A percentile compares a stretch with the other conserved stretches of the same genome.
These are phyloP conservation scores for Epichloe scottii DNA, from an alignment of 2,329 filamentous ascomycete genomes.

Conservation along the genomic window DNA sequence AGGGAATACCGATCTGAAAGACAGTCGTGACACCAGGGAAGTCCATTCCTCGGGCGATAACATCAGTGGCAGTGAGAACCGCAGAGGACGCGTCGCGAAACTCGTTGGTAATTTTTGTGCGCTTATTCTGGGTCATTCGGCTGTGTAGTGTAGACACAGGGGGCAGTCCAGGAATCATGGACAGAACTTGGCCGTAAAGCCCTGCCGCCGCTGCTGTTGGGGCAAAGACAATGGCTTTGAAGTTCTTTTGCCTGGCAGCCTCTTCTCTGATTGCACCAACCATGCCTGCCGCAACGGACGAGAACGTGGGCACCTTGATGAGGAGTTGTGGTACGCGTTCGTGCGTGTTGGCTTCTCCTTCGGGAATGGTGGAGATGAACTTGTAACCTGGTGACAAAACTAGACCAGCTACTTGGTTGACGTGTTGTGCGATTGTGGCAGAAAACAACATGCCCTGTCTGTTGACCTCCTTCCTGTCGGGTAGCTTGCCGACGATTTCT, in stretches of 20 bases:
- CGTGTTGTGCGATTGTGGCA: constrained; percentile 69
- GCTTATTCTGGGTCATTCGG: constrained; percentile 36
- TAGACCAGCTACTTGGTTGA: constrained; percentile 58
- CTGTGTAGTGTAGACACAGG: constrained; percentile 35
- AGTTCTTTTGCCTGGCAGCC: constrained; percentile 31
- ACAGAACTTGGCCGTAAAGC: constrained; percentile 36
- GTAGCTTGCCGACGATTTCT: constrained; percentile 62
- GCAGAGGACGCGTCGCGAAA: constrained; percentile 39
- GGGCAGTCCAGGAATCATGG: constrained; percentile 26
- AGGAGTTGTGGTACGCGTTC: constrained; percentile 62
- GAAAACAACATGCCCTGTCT: constrained; percentile 72
- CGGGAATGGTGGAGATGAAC: constrained; percentile 67
- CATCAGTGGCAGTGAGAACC: constrained; percentile 56
- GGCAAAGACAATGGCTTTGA: constrained; percentile 80
- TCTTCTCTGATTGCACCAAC: constrained; percentile 43
- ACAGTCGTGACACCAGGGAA: constrained; percentile 58
- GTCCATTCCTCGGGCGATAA: constrained; percentile 61
- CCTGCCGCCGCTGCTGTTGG: constrained; percentile 44
- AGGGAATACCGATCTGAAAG: constrained; percentile 48
- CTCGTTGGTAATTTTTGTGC: constrained; percentile 47
- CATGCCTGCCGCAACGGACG: constrained; percentile 50
- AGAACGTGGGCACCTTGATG: constrained; percentile 54
- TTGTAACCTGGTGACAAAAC: constrained; percentile 62
- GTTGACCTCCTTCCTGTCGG: constrained; percentile 44
- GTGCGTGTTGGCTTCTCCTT: constrained; percentile 66